Evolutionary conservation across 495 filamentous ascomycete genomes (phyloP).

Genomic region (Astrothelium subdiscretum): DNA sequence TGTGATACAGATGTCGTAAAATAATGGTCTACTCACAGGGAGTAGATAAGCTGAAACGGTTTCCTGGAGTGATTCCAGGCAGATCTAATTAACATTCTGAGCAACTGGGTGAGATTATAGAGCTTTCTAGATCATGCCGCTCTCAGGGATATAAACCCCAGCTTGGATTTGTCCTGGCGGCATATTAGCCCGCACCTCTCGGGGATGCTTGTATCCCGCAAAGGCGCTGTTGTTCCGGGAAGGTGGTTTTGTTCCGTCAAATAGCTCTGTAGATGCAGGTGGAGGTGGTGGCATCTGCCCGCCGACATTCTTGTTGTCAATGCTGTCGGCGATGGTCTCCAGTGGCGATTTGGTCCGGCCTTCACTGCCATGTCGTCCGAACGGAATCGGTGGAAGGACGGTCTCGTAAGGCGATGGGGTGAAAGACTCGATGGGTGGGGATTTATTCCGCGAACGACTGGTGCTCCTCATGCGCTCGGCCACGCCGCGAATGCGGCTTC

Average conservation of each 20-base stretch:
- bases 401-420: constrained; percentile 26
- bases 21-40: neutral
- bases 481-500: constrained; percentile 25
- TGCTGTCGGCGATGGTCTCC: constrained; percentile 15
- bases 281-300: constrained; percentile 13
- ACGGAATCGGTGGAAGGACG: constrained; percentile 21
- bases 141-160: constrained; percentile 14
- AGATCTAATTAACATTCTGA: neutral
- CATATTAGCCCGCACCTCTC: constrained; percentile 33
- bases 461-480: constrained; percentile 30
- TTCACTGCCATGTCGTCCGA: constrained; percentile 12
- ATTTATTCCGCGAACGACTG: constrained; percentile 26
- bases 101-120: no score
- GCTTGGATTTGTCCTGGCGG: constrained; percentile 26
- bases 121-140: neutral
- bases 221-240: constrained; percentile 12
- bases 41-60: neutral
- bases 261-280: constrained; percentile 9
- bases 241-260: constrained; percentile 7
- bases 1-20: neutral
- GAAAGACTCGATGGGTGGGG: constrained; percentile 17
- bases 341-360: constrained; percentile 19
- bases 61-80: neutral
- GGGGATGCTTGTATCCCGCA: constrained; percentile 28
- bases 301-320: neutral